Base-by-base conservation (phyloP, 2,329 filamentous ascomycete species). In the Pseudopyricularia cyperi region DNA sequence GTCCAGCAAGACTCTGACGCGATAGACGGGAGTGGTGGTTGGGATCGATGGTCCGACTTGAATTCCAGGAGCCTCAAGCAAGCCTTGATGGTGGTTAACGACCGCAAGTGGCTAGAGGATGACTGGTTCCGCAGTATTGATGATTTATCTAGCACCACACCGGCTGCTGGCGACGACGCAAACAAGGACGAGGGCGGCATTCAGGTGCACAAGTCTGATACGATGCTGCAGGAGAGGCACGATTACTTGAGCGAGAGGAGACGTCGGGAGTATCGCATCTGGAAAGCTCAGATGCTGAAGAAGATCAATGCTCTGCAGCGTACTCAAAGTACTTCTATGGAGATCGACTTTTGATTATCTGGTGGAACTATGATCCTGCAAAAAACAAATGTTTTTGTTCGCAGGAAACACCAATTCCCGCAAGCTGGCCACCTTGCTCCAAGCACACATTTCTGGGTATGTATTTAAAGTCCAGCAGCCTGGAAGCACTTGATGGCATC, bases 201-300 rank as follows among this genome's bases (percentile, higher is more conserved):
- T 35, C 68, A 73, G 53, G 62, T 73, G 28, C 66, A 80, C 65
- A 64, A 73, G 53, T 68, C 73, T 8, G 78, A 81, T 56, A 85
- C 82, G 2, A 89, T 89, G 85, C 79, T 90, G 58, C 85, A 89
- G 64, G 81, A 83, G 56, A 75, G 77, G 47, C 82, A 86, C 59
- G 84, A 89, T 60, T 87, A 82, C 60, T 65, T 90, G 58, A 83
- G 81, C 56, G 79, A 83, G 48, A 70, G 74, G 55, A 80, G 79
- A 57, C 73, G 74, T 58, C 70, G 70, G 39, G 79, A 83, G 11
- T 89, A 82, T 61, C 68, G 63, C 46, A 64, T 63, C 17, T 93
- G 87, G 87, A 83, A 83, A 64, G 70, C 72, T 4, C 67, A 63
- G 1, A 75, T 88, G 26, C 59, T 86, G 61, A 68, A 66, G 54